phyloP scores from a whole-genome alignment of 768 basidiomycete genomes.

The Mycena amicta region DNA sequence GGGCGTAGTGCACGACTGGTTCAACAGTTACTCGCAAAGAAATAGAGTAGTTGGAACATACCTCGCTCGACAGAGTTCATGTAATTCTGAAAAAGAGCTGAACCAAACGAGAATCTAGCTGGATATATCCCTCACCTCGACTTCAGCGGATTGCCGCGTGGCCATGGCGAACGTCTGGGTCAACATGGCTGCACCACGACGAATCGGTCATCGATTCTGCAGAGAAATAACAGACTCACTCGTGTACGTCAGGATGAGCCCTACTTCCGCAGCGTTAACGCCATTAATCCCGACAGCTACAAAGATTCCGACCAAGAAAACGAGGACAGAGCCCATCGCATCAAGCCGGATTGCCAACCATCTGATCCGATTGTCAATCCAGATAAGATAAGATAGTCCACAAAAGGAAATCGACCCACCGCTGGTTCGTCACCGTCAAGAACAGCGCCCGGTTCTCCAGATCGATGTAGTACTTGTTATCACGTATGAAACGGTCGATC shows the following conservation, averaged over 20 bases:
- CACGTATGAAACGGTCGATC: constrained; percentile 56
- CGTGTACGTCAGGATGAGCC: constrained; percentile 70
- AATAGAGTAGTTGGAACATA: constrained; percentile 19
- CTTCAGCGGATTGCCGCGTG: constrained; percentile 64
- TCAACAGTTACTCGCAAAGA: background rate
- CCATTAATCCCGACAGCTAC: constrained; percentile 56
- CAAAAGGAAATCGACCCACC: background rate
- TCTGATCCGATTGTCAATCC: background rate
- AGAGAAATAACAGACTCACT: constrained; percentile 44
- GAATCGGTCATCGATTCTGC: background rate
- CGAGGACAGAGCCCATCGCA: background rate
- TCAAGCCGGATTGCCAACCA: constrained; percentile 1
- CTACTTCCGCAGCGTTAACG: constrained; percentile 68
- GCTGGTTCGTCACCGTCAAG: background rate
- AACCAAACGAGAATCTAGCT: background rate
- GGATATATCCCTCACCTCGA: constrained; percentile 46
- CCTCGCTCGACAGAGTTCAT: constrained; percentile 69
- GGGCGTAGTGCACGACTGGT: constrained; percentile 56
- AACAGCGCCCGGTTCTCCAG: constrained; percentile 12
- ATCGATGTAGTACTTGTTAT: constrained; percentile 68
- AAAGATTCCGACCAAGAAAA: constrained; percentile 56
- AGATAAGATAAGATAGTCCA: background rate
- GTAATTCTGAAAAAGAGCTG: constrained; percentile 45
- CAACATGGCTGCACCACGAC: constrained; percentile 40
- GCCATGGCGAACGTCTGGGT: constrained; percentile 56